Base-by-base conservation (phyloP, 345 rosid species). In the Odontarrhena argentea region DNA sequence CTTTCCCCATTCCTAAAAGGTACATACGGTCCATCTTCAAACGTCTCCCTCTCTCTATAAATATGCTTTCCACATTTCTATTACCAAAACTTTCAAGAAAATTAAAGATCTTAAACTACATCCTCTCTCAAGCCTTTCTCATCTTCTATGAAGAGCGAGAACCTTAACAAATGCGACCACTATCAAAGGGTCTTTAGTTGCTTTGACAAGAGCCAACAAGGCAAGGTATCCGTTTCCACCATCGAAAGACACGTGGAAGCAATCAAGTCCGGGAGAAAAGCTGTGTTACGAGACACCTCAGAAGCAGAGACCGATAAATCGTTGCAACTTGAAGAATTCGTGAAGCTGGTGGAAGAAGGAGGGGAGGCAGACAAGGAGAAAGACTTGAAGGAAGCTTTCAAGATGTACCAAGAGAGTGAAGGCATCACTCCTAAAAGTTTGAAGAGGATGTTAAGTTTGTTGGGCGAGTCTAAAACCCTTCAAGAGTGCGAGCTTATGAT, bases 361-460 rank as follows among this genome's bases (percentile, higher is more conserved):
- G 78, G 49, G 8, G 86, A 81, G 34, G 85, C 75, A 30, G 83
- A 81, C 47, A 80, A 70, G 75, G 73, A 63, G 54, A 79, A 76
- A 3, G 86, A 80, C 26, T 66, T 89, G 65, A 81, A 53, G 65
- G 77, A 77, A 58, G 88, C 89, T 56, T 89, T 85, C 66, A 70
- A 70, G 44, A 42, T 86, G 86, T 88, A 81, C 28, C 77, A 76
- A 65, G 84, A 82, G 53, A 83, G 72, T 3, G 25, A 77, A 3
- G 90, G 88, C 68, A 89, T 89, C 26, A 83, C 87, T 4, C 87
- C 87, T 3, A 52, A 50, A 52, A 81, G 93, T 63, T 70, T 86
- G 72, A 76, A 72, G 78, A 73, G 75, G 74, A 83, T 85, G 91
- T 80, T 86, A 6, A 73, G 70, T 44, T 68, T 79, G 44, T 55